Evolutionary conservation across 2,329 filamentous ascomycete species (phyloP), one percentile per base, ranked within the genome.

Genomic region (Aspergillus neoniger): DNA sequence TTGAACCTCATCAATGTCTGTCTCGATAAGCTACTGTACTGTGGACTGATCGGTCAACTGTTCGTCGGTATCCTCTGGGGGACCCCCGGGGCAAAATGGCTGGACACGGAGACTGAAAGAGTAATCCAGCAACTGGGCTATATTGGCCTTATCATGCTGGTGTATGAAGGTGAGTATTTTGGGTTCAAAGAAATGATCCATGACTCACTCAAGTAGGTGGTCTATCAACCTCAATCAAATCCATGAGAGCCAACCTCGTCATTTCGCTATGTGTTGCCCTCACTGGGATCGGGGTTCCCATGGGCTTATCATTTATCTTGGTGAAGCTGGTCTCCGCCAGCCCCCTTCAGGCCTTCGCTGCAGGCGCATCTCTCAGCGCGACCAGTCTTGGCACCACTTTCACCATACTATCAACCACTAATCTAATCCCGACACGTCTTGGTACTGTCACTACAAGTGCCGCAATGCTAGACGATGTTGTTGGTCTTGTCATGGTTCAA

Each of bases 381-480:
- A 94, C 90, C 0, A 90, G 87, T 58, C 78, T 93, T 0, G 90
- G 90, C 5, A 93, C 90, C 0, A 89, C 86, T 0, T 88, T 89
- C 64, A 84, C 85, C 0, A 82, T 89, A 3, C 75, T 89, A 0
- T 84, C 82, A 0, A 88, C 91, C 8, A 87, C 86, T 2, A 80
- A 80, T 2, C 73, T 88, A 10, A 77, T 77, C n/a, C 71, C 77
- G 2, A 86, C 82, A 8, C 76, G 85, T 2, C 71, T 88, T 0
- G 91, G 77, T 59, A 86, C 76, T 8, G 84, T 95, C 0, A 80
- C 92, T 0, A 85, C 85, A 2, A 88, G 85, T 60, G 90, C 90
- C 1, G 91, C 91, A 0, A 91, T 95, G 85, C 85, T 95, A 77
- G 91, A 95, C 70, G 91, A 95, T 75, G 87, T 94, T 0, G 83